Conservation (phyloP, 257 asterid species). For the Solanum sparsipilum region DNA sequence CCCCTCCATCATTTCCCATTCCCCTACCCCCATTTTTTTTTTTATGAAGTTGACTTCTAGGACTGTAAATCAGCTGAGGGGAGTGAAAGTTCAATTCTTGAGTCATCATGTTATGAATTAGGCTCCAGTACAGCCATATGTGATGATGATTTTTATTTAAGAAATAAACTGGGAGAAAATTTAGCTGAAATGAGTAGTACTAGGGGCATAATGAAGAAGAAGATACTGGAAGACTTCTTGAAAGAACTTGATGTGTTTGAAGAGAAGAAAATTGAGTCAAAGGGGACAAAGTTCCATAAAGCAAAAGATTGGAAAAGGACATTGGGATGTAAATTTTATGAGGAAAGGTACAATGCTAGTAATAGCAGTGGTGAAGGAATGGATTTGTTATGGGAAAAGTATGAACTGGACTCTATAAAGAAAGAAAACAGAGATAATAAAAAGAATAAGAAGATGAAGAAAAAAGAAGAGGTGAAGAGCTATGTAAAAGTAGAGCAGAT, state of each 20-base stretch:
- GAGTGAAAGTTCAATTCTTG: not conserved
- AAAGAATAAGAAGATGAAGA: not conserved
- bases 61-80: not conserved
- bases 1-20: not conserved
- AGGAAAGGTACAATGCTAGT: not conserved
- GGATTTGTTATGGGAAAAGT: slow-evolving; percentile 56
- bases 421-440: not conserved
- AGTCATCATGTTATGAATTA: not conserved
- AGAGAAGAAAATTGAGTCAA: not conserved
- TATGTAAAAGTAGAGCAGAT: slow-evolving; percentile 1
- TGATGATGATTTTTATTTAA: not conserved
- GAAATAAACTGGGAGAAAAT: not conserved
- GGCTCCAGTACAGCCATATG: not conserved
- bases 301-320: slow-evolving; percentile 82
- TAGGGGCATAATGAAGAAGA: slow-evolving; percentile 5
- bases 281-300: slow-evolving; percentile 23
- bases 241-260: slow-evolving; percentile 4
- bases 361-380: not conserved
- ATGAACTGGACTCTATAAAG: slow-evolving; percentile 34
- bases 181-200: not conserved
- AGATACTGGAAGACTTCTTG: slow-evolving; percentile 21
- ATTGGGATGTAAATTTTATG: slow-evolving; percentile 45
- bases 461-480: not conserved
- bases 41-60: not conserved
- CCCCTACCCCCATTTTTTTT: not conserved